Base-by-base conservation (phyloP, 2,329 filamentous ascomycete species). In the Elsinoe perseae region DNA sequence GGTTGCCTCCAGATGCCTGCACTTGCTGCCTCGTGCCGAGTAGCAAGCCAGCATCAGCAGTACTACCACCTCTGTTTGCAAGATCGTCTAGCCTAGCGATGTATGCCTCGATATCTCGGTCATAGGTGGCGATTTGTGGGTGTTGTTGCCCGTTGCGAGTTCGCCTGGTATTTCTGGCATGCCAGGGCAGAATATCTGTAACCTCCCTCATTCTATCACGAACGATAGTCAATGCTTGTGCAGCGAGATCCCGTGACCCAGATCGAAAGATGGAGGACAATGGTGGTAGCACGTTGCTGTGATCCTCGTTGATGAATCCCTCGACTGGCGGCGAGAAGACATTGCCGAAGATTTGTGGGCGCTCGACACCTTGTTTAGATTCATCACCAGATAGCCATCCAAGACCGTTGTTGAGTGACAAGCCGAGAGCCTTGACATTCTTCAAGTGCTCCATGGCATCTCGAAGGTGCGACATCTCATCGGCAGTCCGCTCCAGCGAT, bases 361-460 rank as follows among this genome's bases (percentile, higher is more conserved):
- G 68, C 36, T 77, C 70, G 78, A 16, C 75, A 69, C 65, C 86
- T 83, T 1, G 83, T 80, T 0, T 84, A 83, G 25, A 16, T 14
- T 52, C 48, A 32, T 32, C 32, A 12, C 28, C 16, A 36, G 20
- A 72, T 9, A 88, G 74, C 75, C 83, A 87, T 9, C 85, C 85
- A 34, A 87, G 73, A 8, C 85, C 84, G 56, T 78, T 83, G 64
- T 86, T 82, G 38, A 86, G 76, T 16, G 81, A 86, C 2, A 89
- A 69, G 0, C 80, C 85, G n/a, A 89, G 74, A 59, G 86, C 82
- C 32, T 73, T 75, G 2, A 84, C 78, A 7, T 75, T 73, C 1
- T 65, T 70, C 1, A 87, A 73, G 54, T 77, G 78, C 9, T 73
- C 73, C 56, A 89, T 77, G 2, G 84, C 82, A 30, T 75, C 72